Conservation (phyloP, 2,329 filamentous ascomycete species). For the Aspergillus vadensis region DNA sequence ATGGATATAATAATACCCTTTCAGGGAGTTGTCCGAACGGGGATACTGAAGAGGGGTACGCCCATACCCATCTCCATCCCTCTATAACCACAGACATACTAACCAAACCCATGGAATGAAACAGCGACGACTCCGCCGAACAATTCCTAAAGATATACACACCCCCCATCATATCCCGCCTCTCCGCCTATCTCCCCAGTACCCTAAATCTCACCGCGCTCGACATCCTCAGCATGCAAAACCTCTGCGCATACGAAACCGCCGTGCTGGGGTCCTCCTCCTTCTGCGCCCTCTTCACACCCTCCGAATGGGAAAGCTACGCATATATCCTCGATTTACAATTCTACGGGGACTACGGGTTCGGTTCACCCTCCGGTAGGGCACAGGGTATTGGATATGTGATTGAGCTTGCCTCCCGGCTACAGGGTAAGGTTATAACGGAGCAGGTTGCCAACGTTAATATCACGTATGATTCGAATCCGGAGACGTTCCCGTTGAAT, state of each 20-base stretch:
- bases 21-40: constrained; percentile 37
- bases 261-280: constrained; percentile 53
- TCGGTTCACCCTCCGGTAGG: constrained; percentile 53
- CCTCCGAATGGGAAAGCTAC: constrained; percentile 58
- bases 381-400: constrained; percentile 58
- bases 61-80: neutral
- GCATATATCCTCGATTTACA: constrained; percentile 57
- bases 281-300: constrained; percentile 58
- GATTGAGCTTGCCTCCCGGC: constrained; percentile 54
- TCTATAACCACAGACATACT: neutral
- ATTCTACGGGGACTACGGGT: constrained; percentile 51
- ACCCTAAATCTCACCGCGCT: constrained; percentile 53
- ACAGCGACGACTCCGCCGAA: constrained; percentile 32
- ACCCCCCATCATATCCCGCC: constrained; percentile 46
- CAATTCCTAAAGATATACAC: constrained; percentile 52
- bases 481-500: constrained; percentile 49
- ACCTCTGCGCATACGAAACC: constrained; percentile 58
- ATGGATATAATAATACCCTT: constrained; percentile 54
- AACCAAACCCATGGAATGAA: no score
- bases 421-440: constrained; percentile 51
- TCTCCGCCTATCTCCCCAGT: constrained; percentile 51
- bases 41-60: constrained; percentile 38
- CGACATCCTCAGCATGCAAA: constrained; percentile 56
- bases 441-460: constrained; percentile 56
- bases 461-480: constrained; percentile 51